Evolutionary conservation across 108 stramenopile genomes (phyloP).

Genomic region (Asterionellopsis glacialis): DNA sequence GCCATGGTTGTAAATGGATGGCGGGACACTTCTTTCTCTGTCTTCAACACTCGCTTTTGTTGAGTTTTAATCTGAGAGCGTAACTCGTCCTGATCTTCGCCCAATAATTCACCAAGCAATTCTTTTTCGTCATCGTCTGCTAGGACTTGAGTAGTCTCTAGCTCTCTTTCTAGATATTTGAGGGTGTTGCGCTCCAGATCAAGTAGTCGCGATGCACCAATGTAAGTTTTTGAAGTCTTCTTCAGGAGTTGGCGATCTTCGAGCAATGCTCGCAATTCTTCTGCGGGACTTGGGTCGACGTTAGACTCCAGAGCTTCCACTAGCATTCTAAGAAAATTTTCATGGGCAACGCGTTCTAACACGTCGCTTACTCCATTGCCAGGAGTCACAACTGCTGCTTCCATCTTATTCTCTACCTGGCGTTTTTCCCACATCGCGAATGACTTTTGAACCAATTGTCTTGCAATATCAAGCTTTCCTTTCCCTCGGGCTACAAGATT

Average conservation of each 20-base stretch:
- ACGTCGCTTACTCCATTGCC: constrained; percentile 20
- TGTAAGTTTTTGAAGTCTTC: constrained; percentile 55
- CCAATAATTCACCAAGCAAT: constrained; percentile 21
- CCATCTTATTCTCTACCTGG: constrained; percentile 40
- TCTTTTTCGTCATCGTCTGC: constrained; percentile 12
- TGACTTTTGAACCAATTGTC: constrained; percentile 62
- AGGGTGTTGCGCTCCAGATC: constrained; percentile 64
- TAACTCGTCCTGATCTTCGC: constrained; percentile 38
- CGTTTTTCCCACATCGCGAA: constrained; percentile 73
- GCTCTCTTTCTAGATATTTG: constrained; percentile 51
- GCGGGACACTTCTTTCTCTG: constrained; percentile 40
- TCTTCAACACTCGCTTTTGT: constrained; percentile 36
- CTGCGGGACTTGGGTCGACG: constrained; percentile 19
- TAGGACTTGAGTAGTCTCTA: background rate
- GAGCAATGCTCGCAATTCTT: constrained; percentile 40
- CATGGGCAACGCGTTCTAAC: constrained; percentile 32
- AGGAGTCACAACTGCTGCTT: constrained; percentile 19
- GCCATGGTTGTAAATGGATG: constrained; percentile 46
- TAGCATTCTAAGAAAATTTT: constrained; percentile 51
- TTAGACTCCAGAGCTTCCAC: constrained; percentile 39
- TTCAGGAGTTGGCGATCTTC: constrained; percentile 62
- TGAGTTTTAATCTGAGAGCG: constrained; percentile 54
- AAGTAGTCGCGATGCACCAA: constrained; percentile 33
- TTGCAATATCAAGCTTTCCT: constrained; percentile 69
- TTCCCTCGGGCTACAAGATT: constrained; percentile 63